Percentiles rank a stretch among this genome's conserved stretches.
These are phyloP conservation scores for Silene vulgaris DNA, from an alignment of 179 eudicot genomes.

Conservation along the genomic window DNA sequence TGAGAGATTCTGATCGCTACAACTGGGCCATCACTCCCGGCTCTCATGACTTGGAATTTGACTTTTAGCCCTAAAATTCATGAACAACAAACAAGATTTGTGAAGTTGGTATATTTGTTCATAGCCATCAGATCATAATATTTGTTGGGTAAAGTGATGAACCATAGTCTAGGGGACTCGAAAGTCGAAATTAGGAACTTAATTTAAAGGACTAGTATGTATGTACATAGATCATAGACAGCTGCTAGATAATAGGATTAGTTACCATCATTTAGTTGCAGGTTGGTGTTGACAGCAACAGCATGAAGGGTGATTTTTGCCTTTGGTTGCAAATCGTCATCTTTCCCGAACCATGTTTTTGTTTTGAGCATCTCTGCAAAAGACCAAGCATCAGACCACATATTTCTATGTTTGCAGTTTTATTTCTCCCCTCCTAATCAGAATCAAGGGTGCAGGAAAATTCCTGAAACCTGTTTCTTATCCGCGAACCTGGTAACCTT, in stretches of 20 bases:
- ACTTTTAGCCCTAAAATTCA: conserved; percentile 56
- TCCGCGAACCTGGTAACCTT: too few species aligned
- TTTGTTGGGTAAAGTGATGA: too few species aligned
- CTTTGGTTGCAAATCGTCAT: conserved; percentile 82
- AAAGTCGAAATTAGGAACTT: too few species aligned
- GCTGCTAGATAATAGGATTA: background rate
- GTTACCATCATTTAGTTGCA: conserved; percentile 75
- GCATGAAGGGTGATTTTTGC: conserved; percentile 65
- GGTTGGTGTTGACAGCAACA: conserved; percentile 82
- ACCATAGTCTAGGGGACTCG: too few species aligned
- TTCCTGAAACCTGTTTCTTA: too few species aligned
- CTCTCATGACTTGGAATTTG: conserved; percentile 73
- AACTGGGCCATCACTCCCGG: conserved; percentile 58
- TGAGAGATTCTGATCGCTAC: conserved; percentile 60
- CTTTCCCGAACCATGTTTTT: conserved; percentile 69
- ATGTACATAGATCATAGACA: background rate
- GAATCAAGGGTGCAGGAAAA: too few species aligned
- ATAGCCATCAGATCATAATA: too few species aligned
- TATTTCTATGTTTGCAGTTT: background rate
- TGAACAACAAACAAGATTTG: background rate
- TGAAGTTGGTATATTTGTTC: background rate
- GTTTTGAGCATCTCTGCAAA: conserved; percentile 56
- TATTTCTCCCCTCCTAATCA: too few species aligned
- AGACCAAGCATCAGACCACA: conserved; percentile 4
- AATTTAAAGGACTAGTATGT: too few species aligned